Conservation (phyloP, 2,329 filamentous ascomycete genomes). For the Xylariaceae sp. region DNA sequence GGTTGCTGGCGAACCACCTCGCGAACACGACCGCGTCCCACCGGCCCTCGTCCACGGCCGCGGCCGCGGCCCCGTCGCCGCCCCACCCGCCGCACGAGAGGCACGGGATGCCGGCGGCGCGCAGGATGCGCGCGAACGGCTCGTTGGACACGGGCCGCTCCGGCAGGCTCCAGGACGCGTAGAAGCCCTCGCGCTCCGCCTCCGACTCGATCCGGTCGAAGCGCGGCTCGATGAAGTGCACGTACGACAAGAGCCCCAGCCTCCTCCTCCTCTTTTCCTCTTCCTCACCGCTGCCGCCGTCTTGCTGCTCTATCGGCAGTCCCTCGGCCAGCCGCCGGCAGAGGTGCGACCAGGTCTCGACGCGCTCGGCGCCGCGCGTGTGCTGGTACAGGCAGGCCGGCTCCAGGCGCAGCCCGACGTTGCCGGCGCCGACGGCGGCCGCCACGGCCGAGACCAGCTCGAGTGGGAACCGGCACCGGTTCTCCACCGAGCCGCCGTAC, state of each 20-base stretch:
- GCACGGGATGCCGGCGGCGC: slow-evolving; percentile 15
- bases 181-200: slow-evolving; percentile 29
- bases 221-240: slow-evolving; percentile 41
- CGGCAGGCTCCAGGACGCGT: slow-evolving; percentile 24
- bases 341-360: slow-evolving; percentile 40
- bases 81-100: slow-evolving; percentile 19
- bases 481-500: slow-evolving; percentile 9
- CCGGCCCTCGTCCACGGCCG: slow-evolving; percentile 16
- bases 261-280: slow-evolving; percentile 20
- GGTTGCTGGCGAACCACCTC: slow-evolving; percentile 37
- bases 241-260: slow-evolving; percentile 31
- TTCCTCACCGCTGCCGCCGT: no score
- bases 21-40: slow-evolving; percentile 34
- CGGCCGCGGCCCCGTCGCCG: slow-evolving; percentile 18
- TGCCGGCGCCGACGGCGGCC: slow-evolving; percentile 20
- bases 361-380: slow-evolving; percentile 33
- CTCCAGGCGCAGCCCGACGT: slow-evolving; percentile 21
- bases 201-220: slow-evolving; percentile 34
- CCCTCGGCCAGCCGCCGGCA: slow-evolving; percentile 29
- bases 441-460: slow-evolving; percentile 15
- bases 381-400: slow-evolving; percentile 39
- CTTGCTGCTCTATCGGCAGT: no score
- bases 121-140: slow-evolving; percentile 21
- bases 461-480: slow-evolving; percentile 29
- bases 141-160: slow-evolving; percentile 20